Evolutionary conservation across 2,329 filamentous ascomycete species (phyloP), one percentile per base, ranked within the genome.

Genomic region (Nectriaceae sp.): DNA sequence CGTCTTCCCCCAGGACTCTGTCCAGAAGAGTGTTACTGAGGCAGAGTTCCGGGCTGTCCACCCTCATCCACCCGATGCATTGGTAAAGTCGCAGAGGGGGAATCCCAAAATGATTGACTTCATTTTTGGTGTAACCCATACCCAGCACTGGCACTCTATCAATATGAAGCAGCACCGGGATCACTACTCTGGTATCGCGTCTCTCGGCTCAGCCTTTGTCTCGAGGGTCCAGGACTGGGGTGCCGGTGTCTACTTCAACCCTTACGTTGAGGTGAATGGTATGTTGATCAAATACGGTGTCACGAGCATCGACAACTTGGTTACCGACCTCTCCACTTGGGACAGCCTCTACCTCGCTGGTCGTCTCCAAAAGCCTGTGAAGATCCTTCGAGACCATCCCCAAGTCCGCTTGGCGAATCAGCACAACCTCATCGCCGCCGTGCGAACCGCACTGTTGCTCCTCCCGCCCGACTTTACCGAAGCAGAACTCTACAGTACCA

Each of bases 211-310:
- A 2, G 92, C 85, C 22, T 79, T 89, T 4, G 89, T 97, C 16
- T 91, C 90, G 13, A 80, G 84, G 45, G 85, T 97, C 18, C 93
- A 99, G 69, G 90, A 97, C 63, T 89, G 88, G 75, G 94, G 94
- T 36, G 94, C 94, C 1, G 95, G 94, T 5, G 90, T 97, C 33
- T 99, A 99, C 72, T 99, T 97, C 74, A 96, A 99, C 63, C 92
- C 94, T 0, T 97, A 93, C 67, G 84, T 99, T 41, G 93, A 89
- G 3, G 86, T 97, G 52, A 96, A 97, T 62, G 95, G 94, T 35
- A 95, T 91, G 53, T 79, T 97, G 63, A 94, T 99, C 70, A 99
- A 99, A 72, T 99, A 99, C 63, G 94, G 93, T 18, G 94, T 99
- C 19, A 95, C 97, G 37, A 96, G 95, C 63, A 81, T 97, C 56